Evolutionary conservation across 768 basidiomycete genomes (phyloP).

Genomic region (Pleurotus eryngii): DNA sequence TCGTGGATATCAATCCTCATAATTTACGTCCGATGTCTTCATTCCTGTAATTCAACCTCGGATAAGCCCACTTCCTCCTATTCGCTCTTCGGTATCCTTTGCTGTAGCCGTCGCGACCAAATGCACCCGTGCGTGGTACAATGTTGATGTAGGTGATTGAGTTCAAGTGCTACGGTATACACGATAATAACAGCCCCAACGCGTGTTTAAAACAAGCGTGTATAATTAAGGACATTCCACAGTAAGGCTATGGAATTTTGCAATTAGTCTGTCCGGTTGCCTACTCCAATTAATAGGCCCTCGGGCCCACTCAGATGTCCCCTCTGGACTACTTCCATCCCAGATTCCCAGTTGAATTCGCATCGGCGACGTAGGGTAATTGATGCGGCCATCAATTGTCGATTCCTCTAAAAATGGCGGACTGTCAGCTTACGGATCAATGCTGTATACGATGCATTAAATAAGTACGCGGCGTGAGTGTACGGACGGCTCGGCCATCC

Average conservation of each 20-base stretch:
- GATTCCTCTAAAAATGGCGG: conserved; percentile 24
- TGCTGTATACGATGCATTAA: neutral
- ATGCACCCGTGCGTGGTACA: too few species aligned
- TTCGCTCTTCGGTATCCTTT: too few species aligned
- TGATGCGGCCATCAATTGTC: conserved; percentile 26
- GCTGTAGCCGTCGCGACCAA: too few species aligned
- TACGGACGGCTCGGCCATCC: conserved; percentile 31
- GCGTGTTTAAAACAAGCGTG: too few species aligned
- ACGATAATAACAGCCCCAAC: too few species aligned
- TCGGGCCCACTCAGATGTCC: conserved; percentile 39
- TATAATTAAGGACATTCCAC: conserved; percentile 28
- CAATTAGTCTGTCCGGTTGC: conserved; percentile 27
- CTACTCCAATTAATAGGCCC: conserved; percentile 40
- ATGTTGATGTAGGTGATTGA: too few species aligned
- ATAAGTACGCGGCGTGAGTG: conserved; percentile 22
- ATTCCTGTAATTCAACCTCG: too few species aligned
- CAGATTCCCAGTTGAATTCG: conserved; percentile 44
- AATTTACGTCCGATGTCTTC: too few species aligned
- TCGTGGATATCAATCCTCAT: too few species aligned
- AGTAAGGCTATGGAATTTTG: conserved; percentile 29
- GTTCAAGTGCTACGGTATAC: too few species aligned
- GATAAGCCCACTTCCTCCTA: too few species aligned
- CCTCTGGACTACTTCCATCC: conserved; percentile 38
- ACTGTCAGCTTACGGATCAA: neutral
- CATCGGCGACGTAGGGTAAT: conserved; percentile 33